phyloP scores from a whole-genome alignment of 2,329 filamentous ascomycete species.

The Dothideomycetidae sp. region DNA sequence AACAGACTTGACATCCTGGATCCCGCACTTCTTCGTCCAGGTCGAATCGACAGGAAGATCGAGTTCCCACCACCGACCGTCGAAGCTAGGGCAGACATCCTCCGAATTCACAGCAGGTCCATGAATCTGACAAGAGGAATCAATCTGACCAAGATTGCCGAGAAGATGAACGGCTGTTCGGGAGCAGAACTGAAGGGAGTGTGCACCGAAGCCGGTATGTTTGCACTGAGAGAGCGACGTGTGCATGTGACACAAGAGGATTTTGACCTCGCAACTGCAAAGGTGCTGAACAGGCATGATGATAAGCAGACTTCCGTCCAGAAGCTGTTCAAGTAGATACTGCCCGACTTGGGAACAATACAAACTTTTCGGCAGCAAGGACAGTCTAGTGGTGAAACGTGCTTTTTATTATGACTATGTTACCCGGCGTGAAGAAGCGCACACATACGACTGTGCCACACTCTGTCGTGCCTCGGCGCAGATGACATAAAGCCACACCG shows the following conservation, averaged over 20 bases:
- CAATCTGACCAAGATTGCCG: slow-evolving; percentile 94
- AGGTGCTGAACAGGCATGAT: slow-evolving; percentile 99
- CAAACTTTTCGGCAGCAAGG: too few species aligned
- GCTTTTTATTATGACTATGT: too few species aligned
- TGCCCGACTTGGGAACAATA: background rate
- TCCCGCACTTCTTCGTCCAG: slow-evolving; percentile 78
- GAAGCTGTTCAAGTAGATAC: slow-evolving; percentile 62
- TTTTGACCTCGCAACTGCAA: slow-evolving; percentile 94
- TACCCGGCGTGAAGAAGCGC: too few species aligned
- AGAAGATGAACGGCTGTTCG: slow-evolving; percentile 99
- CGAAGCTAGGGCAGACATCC: slow-evolving; percentile 89
- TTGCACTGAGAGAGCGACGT: slow-evolving; percentile 81
- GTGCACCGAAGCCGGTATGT: slow-evolving; percentile 98
- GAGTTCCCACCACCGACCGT: slow-evolving; percentile 97
- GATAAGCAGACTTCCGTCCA: slow-evolving; percentile 89
- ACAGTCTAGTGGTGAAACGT: too few species aligned
- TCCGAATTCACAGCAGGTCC: slow-evolving; percentile 92
- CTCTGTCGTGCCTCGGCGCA: too few species aligned
- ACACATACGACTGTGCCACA: too few species aligned
- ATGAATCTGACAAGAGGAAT: slow-evolving; percentile 98
- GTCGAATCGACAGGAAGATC: slow-evolving; percentile 89
- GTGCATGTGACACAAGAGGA: slow-evolving; percentile 98
- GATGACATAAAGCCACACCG: too few species aligned
- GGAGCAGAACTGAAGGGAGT: slow-evolving; percentile 97
- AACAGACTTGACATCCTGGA: slow-evolving; percentile 96